Percentiles rank a stretch among this genome's conserved stretches.
Evolutionary conservation across 116 monocot species (phyloP).

Genomic region (Papilionanthe hybrid): DNA sequence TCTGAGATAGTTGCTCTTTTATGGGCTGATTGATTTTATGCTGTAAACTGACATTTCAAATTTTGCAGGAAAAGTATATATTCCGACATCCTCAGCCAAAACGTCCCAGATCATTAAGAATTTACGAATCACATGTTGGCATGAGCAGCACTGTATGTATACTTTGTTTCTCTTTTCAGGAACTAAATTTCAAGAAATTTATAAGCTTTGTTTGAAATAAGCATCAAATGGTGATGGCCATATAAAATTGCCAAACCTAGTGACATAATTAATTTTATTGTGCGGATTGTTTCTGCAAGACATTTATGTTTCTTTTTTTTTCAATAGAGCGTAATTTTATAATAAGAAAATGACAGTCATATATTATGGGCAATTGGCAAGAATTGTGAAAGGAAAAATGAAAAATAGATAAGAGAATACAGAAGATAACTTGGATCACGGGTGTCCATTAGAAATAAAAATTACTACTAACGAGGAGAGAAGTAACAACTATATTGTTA

Average conservation of each 20-base stretch:
- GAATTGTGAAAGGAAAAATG: too few species aligned
- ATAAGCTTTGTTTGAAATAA: not conserved
- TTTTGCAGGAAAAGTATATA: constrained; percentile 69
- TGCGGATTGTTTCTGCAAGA: not conserved
- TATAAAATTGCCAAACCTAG: not conserved
- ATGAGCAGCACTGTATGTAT: constrained; percentile 90
- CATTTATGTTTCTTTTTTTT: not conserved
- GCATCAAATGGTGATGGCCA: not conserved
- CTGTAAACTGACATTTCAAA: not conserved
- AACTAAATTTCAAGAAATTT: not conserved
- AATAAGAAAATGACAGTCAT: too few species aligned
- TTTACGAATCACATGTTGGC: constrained; percentile 97
- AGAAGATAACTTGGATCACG: too few species aligned
- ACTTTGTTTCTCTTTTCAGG: not conserved
- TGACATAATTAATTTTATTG: not conserved
- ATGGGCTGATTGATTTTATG: not conserved
- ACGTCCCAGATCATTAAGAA: constrained; percentile 78
- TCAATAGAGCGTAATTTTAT: too few species aligned
- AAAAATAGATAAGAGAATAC: too few species aligned
- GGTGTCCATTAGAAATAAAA: too few species aligned
- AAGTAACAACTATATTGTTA: too few species aligned
- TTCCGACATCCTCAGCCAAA: constrained; percentile 86
- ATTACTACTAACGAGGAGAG: too few species aligned
- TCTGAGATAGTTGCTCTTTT: not conserved
- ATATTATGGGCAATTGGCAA: too few species aligned